Conservation (phyloP, 305 asterid genomes). For the Coffea humblotiana region DNA sequence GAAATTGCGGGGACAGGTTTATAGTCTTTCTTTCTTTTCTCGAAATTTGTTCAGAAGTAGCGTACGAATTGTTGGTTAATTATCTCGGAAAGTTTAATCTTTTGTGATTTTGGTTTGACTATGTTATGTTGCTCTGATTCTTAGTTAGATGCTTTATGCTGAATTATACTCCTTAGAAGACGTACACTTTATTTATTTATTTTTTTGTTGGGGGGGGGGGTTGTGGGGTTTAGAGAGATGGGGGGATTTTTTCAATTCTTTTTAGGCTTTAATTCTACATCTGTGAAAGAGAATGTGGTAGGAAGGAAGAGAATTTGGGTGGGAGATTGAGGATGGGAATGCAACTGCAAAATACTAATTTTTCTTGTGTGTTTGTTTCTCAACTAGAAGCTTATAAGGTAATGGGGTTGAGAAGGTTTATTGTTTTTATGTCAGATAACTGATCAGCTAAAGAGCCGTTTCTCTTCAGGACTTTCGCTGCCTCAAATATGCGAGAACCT, state of each 20-base stretch:
- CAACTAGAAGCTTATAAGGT: not conserved
- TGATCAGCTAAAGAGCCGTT: conserved; percentile 94
- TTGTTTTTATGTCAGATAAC: conserved; percentile 60
- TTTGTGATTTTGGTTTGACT: not conserved
- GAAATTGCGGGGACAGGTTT: conserved; percentile 91
- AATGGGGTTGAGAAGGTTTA: conserved; percentile 25
- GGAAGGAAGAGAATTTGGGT: conserved; percentile 5
- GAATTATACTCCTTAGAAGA: no score
- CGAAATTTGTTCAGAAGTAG: not conserved
- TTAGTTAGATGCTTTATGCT: no score
- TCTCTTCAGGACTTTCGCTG: conserved; percentile 83
- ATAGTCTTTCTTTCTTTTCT: not conserved
- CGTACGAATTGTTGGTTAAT: not conserved
- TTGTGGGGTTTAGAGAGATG: not conserved
- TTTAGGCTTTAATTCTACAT: not conserved
- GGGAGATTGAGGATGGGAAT: conserved; percentile 2
- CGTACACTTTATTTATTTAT: no score
- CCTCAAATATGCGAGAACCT: conserved; percentile 95
- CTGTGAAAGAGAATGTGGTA: not conserved
- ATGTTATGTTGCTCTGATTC: no score
- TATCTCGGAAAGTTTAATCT: not conserved
- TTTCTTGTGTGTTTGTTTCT: conserved; percentile 3
- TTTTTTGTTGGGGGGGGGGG: not conserved
- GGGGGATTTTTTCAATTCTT: not conserved
- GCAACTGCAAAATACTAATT: conserved; percentile 6